Conservation (phyloP, 164 flowering plant genomes). For the Cinnamomum micranthum region DNA sequence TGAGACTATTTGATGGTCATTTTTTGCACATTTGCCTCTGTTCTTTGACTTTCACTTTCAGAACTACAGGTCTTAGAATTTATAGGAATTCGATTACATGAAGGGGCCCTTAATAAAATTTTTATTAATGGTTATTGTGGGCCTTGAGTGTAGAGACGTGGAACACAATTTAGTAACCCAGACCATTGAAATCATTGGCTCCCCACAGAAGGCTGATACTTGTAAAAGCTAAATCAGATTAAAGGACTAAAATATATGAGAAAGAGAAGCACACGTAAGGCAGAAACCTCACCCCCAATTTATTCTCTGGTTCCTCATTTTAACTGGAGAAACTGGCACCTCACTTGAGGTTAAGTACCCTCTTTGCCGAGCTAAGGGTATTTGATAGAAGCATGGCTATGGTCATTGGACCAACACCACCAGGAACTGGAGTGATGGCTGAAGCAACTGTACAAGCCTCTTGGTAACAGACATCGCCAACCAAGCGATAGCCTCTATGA, state of each 20-base stretch:
- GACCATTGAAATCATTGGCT: not conserved
- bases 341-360: slow-evolving; percentile 52
- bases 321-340: not conserved
- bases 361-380: slow-evolving; percentile 74
- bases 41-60: too few relatives aligned
- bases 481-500: slow-evolving; percentile 75
- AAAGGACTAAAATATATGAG: not conserved
- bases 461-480: slow-evolving; percentile 92
- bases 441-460: slow-evolving; percentile 83
- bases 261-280: not conserved
- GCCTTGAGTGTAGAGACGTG: too few relatives aligned
- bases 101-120: too few relatives aligned
- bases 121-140: too few relatives aligned
- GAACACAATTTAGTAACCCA: not conserved
- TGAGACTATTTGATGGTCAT: too few relatives aligned
- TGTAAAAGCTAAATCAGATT: not conserved
- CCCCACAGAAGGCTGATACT: not conserved
- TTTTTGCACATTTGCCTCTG: too few relatives aligned
- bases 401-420: slow-evolving; percentile 99
- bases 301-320: not conserved
- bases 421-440: slow-evolving; percentile 96
- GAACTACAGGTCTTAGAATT: too few relatives aligned
- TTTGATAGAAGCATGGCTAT: slow-evolving; percentile 96
- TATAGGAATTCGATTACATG: too few relatives aligned
- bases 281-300: not conserved